Percentiles rank a stretch among this genome's conserved stretches.
Conservation (phyloP, 108 stramenopile genomes). For the Fragilaria crotonensis region DNA sequence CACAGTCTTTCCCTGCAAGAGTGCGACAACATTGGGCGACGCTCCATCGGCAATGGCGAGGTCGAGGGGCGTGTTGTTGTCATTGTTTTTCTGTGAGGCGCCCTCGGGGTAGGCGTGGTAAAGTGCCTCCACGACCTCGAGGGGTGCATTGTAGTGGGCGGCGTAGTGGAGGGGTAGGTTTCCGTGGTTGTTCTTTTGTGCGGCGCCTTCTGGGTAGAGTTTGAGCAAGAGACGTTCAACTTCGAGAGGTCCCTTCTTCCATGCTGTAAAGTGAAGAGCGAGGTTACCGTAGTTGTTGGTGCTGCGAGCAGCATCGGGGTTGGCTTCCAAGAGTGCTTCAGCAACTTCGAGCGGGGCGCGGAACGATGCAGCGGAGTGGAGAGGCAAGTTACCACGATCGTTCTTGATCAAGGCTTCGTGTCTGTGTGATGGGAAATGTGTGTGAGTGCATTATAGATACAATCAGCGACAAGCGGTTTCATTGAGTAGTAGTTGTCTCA, state of each 20-base stretch:
- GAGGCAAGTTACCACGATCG: constrained; percentile 82
- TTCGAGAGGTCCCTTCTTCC: constrained; percentile 86
- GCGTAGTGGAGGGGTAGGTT: constrained; percentile 81
- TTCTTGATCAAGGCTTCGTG: constrained; percentile 65
- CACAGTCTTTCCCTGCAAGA: constrained; percentile 71
- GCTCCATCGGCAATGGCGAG: constrained; percentile 84
- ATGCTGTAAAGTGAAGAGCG: constrained; percentile 77
- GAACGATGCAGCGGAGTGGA: constrained; percentile 80
- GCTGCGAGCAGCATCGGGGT: constrained; percentile 75
- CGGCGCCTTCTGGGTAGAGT: constrained; percentile 79
- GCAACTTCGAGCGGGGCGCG: constrained; percentile 69
- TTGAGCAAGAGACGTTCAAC: constrained; percentile 68
- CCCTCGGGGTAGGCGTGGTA: constrained; percentile 81
- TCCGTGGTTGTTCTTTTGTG: constrained; percentile 83
- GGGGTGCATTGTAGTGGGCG: constrained; percentile 80
- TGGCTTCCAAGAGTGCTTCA: constrained; percentile 78
- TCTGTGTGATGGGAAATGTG: constrained; percentile 13
- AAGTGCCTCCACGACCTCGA: constrained; percentile 77
- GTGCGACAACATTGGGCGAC: constrained; percentile 66
- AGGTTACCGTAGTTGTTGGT: constrained; percentile 88
- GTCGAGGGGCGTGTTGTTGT: constrained; percentile 80
- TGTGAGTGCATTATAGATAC: too few relatives aligned
- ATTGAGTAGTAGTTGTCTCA: too few relatives aligned
- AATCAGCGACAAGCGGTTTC: too few relatives aligned
- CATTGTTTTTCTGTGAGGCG: constrained; percentile 78